Evolutionary conservation across 1,284 basidiomycete genomes (phyloP), one percentile per base, ranked within the genome.

Genomic region (Cerioporus squamosus): DNA sequence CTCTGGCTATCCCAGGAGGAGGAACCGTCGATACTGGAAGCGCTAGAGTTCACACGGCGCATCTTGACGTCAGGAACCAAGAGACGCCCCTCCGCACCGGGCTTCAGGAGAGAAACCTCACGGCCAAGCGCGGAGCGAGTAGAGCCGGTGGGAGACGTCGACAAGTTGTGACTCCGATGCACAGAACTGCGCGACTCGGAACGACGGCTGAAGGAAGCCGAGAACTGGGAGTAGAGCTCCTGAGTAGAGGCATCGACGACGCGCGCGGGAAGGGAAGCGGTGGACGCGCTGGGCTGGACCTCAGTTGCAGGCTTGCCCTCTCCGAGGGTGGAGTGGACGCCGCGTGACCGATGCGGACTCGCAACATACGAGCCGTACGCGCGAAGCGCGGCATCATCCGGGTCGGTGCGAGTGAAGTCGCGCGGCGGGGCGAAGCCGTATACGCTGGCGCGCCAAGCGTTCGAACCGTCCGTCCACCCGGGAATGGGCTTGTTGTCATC

Each of bases 381-480:
- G 57, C 67, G 66, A 14, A 59, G 59, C 15, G 65, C 61, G n/a
- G 65, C 63, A 20, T 71, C 70, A 36, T 68, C 62, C 10, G 68
- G 62, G 50, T 67, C 65, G 14, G 61, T 61, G 31, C 62, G 56
- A 29, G 68, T 62, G 48, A 68, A 61, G 42, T 74, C 69, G n/a
- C 55, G 67, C 5, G 75, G 75, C 2, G 73, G 68, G 5, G 77
- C 68, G 53, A 79, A 73, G 7, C 70, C 72, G 71, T 90, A 90
- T 3, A 87, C 79, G 9, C 76, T 76, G 1, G 83, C 75, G 22
- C 87, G 81, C 88, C 88, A 90, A 0, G 82, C 83, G 54, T 84
- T 76, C 20, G 78, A 80, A 46, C 86, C 83, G 61, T 90, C 88
- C 2, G 81, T 88, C 88, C 88, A 90, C 8, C 88, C 88, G 0